Conservation (phyloP, 2,329 filamentous ascomycete genomes). For the Magnaporthales sp. region DNA sequence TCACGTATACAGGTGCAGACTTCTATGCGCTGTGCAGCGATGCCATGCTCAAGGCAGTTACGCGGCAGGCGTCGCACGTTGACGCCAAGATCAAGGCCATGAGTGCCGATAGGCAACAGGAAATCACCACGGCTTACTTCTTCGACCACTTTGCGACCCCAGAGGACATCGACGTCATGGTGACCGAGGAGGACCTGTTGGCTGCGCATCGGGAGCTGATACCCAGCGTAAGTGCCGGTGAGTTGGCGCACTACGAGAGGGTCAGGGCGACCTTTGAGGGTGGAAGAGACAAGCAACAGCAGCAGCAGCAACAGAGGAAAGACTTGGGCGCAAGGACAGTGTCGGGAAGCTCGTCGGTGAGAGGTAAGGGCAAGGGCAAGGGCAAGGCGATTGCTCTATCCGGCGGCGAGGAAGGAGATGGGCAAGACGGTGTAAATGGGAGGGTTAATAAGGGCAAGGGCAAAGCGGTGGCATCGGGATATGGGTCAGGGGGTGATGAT, state of each 20-base stretch:
- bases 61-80: slow-evolving; percentile 74
- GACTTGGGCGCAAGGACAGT: slow-evolving; percentile 14
- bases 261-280: slow-evolving; percentile 81
- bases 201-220: slow-evolving; percentile 77
- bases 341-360: slow-evolving; percentile 19
- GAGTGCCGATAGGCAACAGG: slow-evolving; percentile 34
- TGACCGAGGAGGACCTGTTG: slow-evolving; percentile 81
- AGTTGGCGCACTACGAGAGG: slow-evolving; percentile 81
- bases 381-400: slow-evolving; percentile 25
- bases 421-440: slow-evolving; percentile 23
- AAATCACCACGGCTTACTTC: slow-evolving; percentile 83
- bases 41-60: slow-evolving; percentile 98
- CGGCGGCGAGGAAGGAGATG: slow-evolving; percentile 28
- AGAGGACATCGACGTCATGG: slow-evolving; percentile 78
- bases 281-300: slow-evolving; percentile 31
- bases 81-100: slow-evolving; percentile 73
- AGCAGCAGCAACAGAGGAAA: slow-evolving; percentile 6
- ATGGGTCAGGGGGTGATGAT: slow-evolving; percentile 47
- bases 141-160: slow-evolving; percentile 85
- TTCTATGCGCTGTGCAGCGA: slow-evolving; percentile 96
- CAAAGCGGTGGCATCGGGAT: slow-evolving; percentile 38
- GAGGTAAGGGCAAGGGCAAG: slow-evolving; percentile 25
- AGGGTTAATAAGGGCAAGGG: slow-evolving; percentile 41
- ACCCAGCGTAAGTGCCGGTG: slow-evolving; percentile 87
- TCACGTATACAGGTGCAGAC: slow-evolving; percentile 96